Percentiles rank a stretch among this genome's conserved stretches.
Evolutionary conservation across 768 basidiomycete species (phyloP).

Genomic region (Termitomyces sp.): DNA sequence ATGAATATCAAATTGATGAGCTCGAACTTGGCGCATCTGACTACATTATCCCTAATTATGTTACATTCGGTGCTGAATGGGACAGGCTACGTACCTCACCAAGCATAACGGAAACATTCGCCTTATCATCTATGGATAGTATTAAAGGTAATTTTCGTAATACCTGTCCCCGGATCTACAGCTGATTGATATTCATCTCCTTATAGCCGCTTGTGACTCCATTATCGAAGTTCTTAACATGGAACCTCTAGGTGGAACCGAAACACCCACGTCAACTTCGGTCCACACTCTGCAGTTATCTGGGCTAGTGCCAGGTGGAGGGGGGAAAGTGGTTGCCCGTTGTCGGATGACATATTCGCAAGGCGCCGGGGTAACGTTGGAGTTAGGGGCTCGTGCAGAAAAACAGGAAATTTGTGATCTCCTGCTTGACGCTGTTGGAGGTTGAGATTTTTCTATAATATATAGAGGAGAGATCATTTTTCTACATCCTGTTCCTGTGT

Average conservation of each 20-base stretch:
- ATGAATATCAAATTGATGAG: slow-evolving; percentile 97
- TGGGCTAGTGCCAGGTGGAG: slow-evolving; percentile 86
- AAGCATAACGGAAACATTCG: slow-evolving; percentile 87
- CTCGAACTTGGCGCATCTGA: slow-evolving; percentile 92
- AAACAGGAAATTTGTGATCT: slow-evolving; percentile 82
- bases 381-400: slow-evolving; percentile 89
- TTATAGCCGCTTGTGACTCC: slow-evolving; percentile 89
- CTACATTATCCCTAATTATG: slow-evolving; percentile 95
- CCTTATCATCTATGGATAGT: slow-evolving; percentile 87
- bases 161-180: background rate
- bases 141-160: slow-evolving; percentile 70
- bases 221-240: slow-evolving; percentile 95
- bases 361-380: slow-evolving; percentile 89
- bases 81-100: slow-evolving; percentile 80
- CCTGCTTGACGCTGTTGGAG: slow-evolving; percentile 86
- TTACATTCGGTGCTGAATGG: slow-evolving; percentile 93
- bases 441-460: slow-evolving; percentile 32
- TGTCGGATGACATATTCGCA: slow-evolving; percentile 94
- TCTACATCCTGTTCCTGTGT: slow-evolving; percentile 12
- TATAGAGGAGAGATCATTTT: background rate
- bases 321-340: slow-evolving; percentile 92
- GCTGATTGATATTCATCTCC: slow-evolving; percentile 13
- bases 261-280: slow-evolving; percentile 73
- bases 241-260: slow-evolving; percentile 93
- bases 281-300: slow-evolving; percentile 95